Evolutionary conservation across 257 asterid genomes (phyloP).

Genomic region (Nicotiana paniculata): DNA sequence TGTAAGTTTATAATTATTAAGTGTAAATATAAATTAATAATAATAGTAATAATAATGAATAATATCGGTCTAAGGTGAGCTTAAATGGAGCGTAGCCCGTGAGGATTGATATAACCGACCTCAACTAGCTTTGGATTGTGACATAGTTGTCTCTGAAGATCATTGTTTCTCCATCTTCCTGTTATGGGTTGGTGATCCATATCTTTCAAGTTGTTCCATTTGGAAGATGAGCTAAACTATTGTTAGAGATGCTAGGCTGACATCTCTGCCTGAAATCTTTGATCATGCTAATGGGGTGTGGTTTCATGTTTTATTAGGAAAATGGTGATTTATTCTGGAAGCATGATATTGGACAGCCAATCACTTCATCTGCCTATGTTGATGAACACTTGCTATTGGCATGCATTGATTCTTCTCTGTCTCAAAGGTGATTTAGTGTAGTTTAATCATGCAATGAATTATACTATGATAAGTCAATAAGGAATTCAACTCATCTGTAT

Average conservation of each 20-base stretch:
- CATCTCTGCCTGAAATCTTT: background rate
- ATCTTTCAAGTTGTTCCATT: background rate
- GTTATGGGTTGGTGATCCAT: background rate
- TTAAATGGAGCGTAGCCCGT: no score
- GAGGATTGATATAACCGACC: no score
- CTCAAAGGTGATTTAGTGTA: slow-evolving; percentile 39
- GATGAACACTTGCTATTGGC: slow-evolving; percentile 50
- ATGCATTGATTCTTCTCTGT: slow-evolving; percentile 23
- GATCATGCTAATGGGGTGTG: background rate
- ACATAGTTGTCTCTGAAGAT: background rate
- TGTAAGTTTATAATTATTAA: no score
- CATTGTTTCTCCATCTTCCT: background rate
- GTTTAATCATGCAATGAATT: background rate
- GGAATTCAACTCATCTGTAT: background rate
- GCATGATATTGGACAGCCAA: slow-evolving; percentile 54
- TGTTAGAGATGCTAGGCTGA: background rate
- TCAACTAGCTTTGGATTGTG: no score
- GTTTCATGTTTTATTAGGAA: slow-evolving; percentile 33
- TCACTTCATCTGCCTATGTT: slow-evolving; percentile 73
- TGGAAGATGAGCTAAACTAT: background rate
- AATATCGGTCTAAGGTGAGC: no score
- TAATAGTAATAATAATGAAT: no score
- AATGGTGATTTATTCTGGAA: slow-evolving; percentile 69
- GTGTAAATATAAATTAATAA: no score
- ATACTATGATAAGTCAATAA: background rate